phyloP scores from a whole-genome alignment of 805 yeast species.

The Hyphopichia homilentoma region DNA sequence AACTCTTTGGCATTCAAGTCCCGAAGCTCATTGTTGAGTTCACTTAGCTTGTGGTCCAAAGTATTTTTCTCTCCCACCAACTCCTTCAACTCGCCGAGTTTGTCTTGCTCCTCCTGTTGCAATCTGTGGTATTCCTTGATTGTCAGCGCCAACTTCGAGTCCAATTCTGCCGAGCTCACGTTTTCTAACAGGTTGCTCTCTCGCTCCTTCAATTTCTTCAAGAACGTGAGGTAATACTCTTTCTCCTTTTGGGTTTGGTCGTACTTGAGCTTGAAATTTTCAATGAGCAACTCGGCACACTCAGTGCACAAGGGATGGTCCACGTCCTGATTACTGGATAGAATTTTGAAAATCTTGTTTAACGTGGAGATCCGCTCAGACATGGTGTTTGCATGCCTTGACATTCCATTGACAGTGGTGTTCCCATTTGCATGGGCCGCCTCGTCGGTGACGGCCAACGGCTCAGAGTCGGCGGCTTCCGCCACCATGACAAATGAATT shows the following conservation, averaged over 20 bases:
- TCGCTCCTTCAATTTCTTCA: conserved; percentile 56
- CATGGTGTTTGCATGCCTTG: conserved; percentile 25
- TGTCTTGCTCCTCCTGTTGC: conserved; percentile 31
- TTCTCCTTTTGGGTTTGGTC: conserved; percentile 74
- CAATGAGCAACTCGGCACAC: conserved; percentile 66
- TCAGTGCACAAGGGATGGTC: conserved; percentile 86
- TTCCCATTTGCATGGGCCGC: conserved; percentile 7
- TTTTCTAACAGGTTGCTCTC: conserved; percentile 11
- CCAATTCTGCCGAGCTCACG: conserved; percentile 12
- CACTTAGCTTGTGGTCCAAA: conserved; percentile 46
- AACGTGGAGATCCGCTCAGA: conserved; percentile 51
- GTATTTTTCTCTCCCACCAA: conserved; percentile 42
- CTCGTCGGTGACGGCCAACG: neutral
- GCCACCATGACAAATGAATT: too few species aligned
- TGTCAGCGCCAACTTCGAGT: conserved; percentile 42
- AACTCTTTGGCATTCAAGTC: conserved; percentile 41
- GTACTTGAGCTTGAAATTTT: conserved; percentile 62
- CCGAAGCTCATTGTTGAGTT: conserved; percentile 37
- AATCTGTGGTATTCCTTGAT: conserved; percentile 44
- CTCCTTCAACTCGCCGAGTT: conserved; percentile 25
- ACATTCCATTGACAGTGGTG: too few species aligned
- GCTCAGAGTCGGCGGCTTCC: neutral
- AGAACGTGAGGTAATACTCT: conserved; percentile 69
- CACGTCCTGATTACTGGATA: conserved; percentile 67
- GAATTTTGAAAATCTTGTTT: conserved; percentile 63